Percentiles rank a stretch among this genome's conserved stretches.
phyloP scores from a whole-genome alignment of 768 basidiomycete species.

The Baorangia bicolor region DNA sequence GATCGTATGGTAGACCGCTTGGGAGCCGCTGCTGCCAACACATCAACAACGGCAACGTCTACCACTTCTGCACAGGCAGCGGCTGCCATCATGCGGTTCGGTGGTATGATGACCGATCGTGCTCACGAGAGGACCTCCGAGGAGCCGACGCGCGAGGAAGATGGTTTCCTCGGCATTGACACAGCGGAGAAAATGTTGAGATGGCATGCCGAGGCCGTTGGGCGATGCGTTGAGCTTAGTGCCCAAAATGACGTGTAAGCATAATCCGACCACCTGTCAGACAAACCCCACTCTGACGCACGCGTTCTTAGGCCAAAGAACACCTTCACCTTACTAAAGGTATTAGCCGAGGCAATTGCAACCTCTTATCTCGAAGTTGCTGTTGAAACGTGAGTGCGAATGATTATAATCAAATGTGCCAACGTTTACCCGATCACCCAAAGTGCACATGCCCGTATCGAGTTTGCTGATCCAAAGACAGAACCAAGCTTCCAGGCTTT shows the following conservation, averaged over 20 bases:
- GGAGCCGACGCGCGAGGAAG: constrained; percentile 74
- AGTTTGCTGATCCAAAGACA: constrained; percentile 67
- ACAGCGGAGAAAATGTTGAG: constrained; percentile 88
- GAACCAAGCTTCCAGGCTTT: constrained; percentile 81
- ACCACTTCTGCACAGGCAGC: constrained; percentile 83
- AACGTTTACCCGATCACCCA: constrained; percentile 3
- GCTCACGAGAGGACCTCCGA: constrained; percentile 55
- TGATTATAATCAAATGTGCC: neutral
- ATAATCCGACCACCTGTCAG: neutral
- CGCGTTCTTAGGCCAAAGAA: constrained; percentile 72
- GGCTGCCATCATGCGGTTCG: constrained; percentile 85
- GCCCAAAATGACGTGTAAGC: constrained; percentile 80
- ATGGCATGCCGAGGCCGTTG: constrained; percentile 98
- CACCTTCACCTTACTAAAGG: constrained; percentile 76
- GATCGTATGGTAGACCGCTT: constrained; percentile 90
- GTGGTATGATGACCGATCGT: constrained; percentile 64
- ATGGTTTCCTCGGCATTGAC: constrained; percentile 74
- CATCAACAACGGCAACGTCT: constrained; percentile 54
- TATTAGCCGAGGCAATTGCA: constrained; percentile 84
- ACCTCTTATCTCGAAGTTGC: constrained; percentile 87
- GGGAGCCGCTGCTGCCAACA: constrained; percentile 69
- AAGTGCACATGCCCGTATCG: constrained; percentile 71
- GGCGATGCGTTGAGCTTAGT: constrained; percentile 90
- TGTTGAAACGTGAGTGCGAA: constrained; percentile 79
- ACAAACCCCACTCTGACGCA: constrained; percentile 2